These are phyloP conservation scores for Lachancea sp. DNA, from an alignment of 805 yeast genomes.

Conservation along the genomic window DNA sequence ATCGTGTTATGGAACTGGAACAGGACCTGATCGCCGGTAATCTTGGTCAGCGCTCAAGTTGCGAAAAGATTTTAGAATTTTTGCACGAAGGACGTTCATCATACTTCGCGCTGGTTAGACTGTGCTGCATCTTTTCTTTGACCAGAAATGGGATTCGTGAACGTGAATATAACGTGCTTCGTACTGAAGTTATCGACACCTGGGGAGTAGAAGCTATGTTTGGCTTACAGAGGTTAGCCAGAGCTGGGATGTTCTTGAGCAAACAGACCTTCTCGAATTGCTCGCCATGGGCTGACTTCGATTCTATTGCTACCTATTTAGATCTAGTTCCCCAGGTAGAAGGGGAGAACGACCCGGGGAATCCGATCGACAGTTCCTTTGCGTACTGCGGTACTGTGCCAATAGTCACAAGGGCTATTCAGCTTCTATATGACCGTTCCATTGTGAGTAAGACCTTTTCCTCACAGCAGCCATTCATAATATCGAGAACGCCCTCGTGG, in stretches of 20 bases:
- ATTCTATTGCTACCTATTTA: conserved; percentile 6
- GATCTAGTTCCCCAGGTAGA: conserved; percentile 10
- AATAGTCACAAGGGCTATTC: conserved; percentile 58
- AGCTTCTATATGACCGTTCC: conserved; percentile 56
- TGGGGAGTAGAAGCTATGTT: conserved; percentile 49
- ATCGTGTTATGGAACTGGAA: conserved; percentile 50
- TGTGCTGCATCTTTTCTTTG: conserved; percentile 52
- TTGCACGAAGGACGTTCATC: conserved; percentile 40
- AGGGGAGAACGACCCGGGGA: conserved; percentile 13
- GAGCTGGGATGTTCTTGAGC: conserved; percentile 18
- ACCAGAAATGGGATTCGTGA: conserved; percentile 64
- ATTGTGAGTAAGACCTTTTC: conserved; percentile 36
- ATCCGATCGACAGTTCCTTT: conserved; percentile 37
- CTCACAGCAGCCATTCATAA: conserved; percentile 30
- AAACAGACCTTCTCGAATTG: conserved; percentile 11
- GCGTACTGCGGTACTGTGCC: conserved; percentile 84
- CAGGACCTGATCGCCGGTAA: conserved; percentile 61
- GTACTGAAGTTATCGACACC: conserved; percentile 49
- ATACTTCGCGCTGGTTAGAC: conserved; percentile 41
- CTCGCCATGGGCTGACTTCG: conserved; percentile 8
- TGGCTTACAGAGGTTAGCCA: conserved; percentile 21
- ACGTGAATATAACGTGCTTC: conserved; percentile 51
- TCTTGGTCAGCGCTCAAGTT: conserved; percentile 36
- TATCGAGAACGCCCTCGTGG: conserved; percentile 25
- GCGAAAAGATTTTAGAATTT: conserved; percentile 42